phyloP scores from a whole-genome alignment of 2,329 filamentous ascomycete species.

The Colletotrichum sansevieriae region DNA sequence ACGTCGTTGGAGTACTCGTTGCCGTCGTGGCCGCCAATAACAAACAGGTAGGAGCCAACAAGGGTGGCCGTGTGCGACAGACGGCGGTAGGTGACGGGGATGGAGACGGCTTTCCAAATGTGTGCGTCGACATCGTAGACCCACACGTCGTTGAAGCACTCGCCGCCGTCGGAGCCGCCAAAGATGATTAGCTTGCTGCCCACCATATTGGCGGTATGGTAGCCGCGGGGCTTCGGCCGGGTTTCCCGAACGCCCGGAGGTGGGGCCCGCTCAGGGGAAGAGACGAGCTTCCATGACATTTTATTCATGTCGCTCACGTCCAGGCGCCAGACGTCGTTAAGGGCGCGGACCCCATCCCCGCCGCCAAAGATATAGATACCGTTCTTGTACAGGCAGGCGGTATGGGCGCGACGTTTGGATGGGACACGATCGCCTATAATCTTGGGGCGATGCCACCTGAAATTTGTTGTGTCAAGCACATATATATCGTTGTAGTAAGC shows the following conservation, averaged over 20 bases:
- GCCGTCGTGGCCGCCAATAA: constrained; percentile 78
- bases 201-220: constrained; percentile 81
- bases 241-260: constrained; percentile 49
- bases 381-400: constrained; percentile 78
- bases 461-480: constrained; percentile 78
- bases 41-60: constrained; percentile 77
- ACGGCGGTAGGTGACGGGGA: constrained; percentile 72
- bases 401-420: constrained; percentile 75
- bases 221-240: constrained; percentile 74
- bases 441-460: constrained; percentile 73
- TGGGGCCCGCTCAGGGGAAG: constrained; percentile 56
- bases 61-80: constrained; percentile 78
- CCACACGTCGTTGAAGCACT: constrained; percentile 81
- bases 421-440: constrained; percentile 70
- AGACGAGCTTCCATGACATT: constrained; percentile 78
- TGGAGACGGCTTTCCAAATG: constrained; percentile 70
- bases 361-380: constrained; percentile 81
- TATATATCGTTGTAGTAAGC: constrained; percentile 81
- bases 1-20: constrained; percentile 78
- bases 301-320: constrained; percentile 75
- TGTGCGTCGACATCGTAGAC: constrained; percentile 76
- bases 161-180: constrained; percentile 77
- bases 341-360: constrained; percentile 76
- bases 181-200: constrained; percentile 79
- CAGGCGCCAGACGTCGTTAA: constrained; percentile 80